Conservation (phyloP, 805 yeast genomes). For the Brettanomyces bruxellensis region DNA sequence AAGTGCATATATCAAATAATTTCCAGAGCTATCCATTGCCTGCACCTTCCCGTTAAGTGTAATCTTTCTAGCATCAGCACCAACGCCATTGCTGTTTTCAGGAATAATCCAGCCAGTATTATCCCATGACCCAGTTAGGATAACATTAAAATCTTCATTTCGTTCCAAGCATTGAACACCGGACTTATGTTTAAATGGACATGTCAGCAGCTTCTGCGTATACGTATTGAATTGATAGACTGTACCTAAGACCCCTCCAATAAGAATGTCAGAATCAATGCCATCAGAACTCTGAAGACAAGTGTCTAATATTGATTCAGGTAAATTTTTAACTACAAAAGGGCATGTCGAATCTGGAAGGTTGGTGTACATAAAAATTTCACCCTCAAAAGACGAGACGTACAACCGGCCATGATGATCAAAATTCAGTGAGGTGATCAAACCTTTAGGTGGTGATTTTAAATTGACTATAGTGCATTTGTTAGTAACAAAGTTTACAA, state of each 20-base stretch:
- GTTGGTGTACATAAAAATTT: constrained; percentile 1
- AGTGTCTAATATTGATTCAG: constrained; percentile 1
- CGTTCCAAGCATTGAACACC: constrained; percentile 1
- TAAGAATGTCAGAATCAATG: background rate
- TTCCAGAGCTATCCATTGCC: constrained; percentile 44
- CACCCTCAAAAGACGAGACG: constrained; percentile 5
- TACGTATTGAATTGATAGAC: background rate
- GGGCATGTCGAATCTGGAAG: background rate
- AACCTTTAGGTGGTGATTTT: constrained; percentile 4
- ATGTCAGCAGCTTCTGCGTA: background rate
- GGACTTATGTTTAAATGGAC: background rate
- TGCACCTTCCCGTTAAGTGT: constrained; percentile 36
- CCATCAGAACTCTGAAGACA: background rate
- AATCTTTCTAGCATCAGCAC: constrained; percentile 1
- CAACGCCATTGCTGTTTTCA: constrained; percentile 11
- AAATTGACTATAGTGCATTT: constrained; percentile 1
- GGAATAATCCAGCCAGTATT: constrained; percentile 10
- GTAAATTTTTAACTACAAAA: background rate
- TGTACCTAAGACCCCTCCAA: background rate
- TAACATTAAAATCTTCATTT: constrained; percentile 13
- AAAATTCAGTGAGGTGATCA: constrained; percentile 5
- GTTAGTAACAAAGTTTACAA: background rate
- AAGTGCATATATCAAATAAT: constrained; percentile 37
- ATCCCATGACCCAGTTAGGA: constrained; percentile 56
- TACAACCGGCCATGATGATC: background rate